Evolutionary conservation across 75 land plant genomes (phyloP).

Genomic region (Larix kaempferi): DNA sequence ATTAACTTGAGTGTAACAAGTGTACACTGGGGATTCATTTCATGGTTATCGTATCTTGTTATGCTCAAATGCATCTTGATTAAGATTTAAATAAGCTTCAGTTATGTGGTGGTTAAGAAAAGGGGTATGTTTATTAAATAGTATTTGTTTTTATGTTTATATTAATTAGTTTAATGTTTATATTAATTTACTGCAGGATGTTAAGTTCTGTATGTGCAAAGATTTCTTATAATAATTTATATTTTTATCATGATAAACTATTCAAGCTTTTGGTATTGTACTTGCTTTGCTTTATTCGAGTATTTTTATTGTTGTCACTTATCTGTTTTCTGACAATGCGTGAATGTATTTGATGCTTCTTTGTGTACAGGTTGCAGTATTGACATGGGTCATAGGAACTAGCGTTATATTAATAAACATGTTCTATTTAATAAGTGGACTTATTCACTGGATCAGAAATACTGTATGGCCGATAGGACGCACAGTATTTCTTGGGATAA

Average conservation of each 20-base stretch:
- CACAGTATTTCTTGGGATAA: background rate
- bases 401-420: constrained; percentile 20
- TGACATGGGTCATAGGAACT: constrained; percentile 24
- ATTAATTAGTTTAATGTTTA: too few relatives aligned
- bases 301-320: background rate
- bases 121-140: too few relatives aligned
- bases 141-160: too few relatives aligned
- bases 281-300: background rate
- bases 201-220: background rate
- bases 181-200: background rate
- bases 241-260: background rate
- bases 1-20: too few relatives aligned
- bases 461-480: background rate
- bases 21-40: too few relatives aligned
- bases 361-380: constrained; percentile 15
- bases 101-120: too few relatives aligned
- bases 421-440: constrained; percentile 16
- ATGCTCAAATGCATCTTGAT: too few relatives aligned
- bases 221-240: background rate
- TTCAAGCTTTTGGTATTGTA: background rate
- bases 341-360: background rate
- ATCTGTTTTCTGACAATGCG: background rate
- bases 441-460: constrained; percentile 18
- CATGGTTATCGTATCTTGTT: too few relatives aligned
- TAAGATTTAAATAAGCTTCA: too few relatives aligned